Conservation (phyloP, 257 asterid species). For the Knoxia roxburghii region DNA sequence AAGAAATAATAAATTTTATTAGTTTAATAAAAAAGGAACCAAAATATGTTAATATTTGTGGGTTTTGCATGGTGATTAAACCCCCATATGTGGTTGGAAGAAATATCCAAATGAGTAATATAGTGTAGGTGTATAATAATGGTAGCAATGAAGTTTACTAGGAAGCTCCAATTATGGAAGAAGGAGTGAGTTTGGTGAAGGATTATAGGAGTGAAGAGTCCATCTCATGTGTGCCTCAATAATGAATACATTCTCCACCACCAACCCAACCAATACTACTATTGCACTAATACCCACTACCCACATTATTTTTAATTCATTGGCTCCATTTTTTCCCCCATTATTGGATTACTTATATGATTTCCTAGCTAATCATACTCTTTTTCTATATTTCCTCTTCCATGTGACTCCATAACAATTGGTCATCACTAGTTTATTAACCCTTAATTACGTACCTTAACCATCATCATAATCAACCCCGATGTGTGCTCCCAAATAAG, state of each 20-base stretch:
- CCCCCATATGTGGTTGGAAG: too few species aligned
- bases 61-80: too few species aligned
- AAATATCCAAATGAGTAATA: too few species aligned
- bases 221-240: constrained; percentile 53
- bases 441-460: too few species aligned
- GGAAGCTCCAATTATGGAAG: constrained; percentile 30
- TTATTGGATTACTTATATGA: background rate
- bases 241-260: constrained; percentile 39
- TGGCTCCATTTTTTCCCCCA: background rate
- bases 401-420: constrained; percentile 21
- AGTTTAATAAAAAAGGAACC: too few species aligned
- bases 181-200: constrained; percentile 38
- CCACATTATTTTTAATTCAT: background rate
- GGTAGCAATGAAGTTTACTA: too few species aligned
- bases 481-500: too few species aligned
- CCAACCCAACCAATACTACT: constrained; percentile 13
- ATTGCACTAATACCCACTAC: too few species aligned
- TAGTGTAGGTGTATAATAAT: too few species aligned
- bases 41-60: too few species aligned
- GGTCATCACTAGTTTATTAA: constrained; percentile 3
- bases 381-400: constrained; percentile 6
- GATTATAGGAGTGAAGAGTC: constrained; percentile 28
- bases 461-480: too few species aligned
- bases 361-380: constrained; percentile 7
- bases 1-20: too few species aligned